Conservation (phyloP, 257 asterid genomes). For the Solanum neorickii region DNA sequence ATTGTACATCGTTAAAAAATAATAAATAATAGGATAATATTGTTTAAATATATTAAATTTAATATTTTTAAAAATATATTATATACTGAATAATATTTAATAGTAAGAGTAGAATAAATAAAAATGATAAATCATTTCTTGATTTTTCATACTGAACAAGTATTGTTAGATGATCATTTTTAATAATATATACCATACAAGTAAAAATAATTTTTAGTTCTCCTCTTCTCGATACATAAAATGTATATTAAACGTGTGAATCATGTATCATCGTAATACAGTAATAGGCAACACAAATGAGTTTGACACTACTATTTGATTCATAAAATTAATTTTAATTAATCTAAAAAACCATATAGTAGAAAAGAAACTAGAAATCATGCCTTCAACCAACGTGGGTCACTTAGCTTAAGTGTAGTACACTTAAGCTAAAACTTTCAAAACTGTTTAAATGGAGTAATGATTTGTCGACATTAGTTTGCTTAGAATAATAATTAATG, state of each 20-base stretch:
- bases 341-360: too few species aligned
- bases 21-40: too few species aligned
- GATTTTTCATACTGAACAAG: too few species aligned
- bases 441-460: not conserved
- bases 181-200: too few species aligned
- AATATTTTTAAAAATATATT: too few species aligned
- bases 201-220: too few species aligned
- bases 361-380: not conserved
- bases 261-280: not conserved
- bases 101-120: too few species aligned
- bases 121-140: too few species aligned
- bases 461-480: not conserved
- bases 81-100: too few species aligned
- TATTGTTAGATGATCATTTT: too few species aligned
- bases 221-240: not conserved
- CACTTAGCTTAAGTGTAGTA: not conserved
- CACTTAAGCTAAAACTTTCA: not conserved
- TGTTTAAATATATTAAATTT: too few species aligned
- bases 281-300: not conserved
- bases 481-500: not conserved
- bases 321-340: not conserved
- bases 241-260: not conserved
- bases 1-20: too few species aligned
- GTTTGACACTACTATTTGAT: not conserved
- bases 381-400: not conserved